Conservation (phyloP, 2,329 filamentous ascomycete genomes). For the Exophiala oligosperma region DNA sequence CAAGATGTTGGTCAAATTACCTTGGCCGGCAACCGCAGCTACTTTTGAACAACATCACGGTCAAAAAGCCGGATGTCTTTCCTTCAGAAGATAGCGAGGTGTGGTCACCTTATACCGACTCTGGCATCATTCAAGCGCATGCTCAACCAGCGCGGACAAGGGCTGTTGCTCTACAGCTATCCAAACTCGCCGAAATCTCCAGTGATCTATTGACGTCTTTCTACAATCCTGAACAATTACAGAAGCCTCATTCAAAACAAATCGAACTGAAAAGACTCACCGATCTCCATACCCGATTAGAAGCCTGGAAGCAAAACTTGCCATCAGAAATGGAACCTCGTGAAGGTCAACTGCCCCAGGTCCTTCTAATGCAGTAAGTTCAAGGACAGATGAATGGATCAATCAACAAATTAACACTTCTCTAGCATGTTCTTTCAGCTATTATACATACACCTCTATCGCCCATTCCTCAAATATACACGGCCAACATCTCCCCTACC, state of each 20-base stretch:
- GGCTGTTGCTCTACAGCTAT: conserved; percentile 77
- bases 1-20: conserved; percentile 90
- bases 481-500: conserved; percentile 80
- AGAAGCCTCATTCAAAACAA: conserved; percentile 68
- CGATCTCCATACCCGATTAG: conserved; percentile 84
- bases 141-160: conserved; percentile 81
- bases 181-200: conserved; percentile 86
- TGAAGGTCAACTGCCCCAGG: conserved; percentile 84
- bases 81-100: conserved; percentile 80
- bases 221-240: conserved; percentile 73
- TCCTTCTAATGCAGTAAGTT: conserved; percentile 82
- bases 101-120: conserved; percentile 89
- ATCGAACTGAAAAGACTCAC: conserved; percentile 88
- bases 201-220: conserved; percentile 87
- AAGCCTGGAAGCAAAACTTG: conserved; percentile 82
- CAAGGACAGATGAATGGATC: neutral
- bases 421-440: conserved; percentile 95
- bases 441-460: conserved; percentile 91
- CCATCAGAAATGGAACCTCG: conserved; percentile 85
- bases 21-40: conserved; percentile 87
- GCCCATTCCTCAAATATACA: conserved; percentile 89
- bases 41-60: conserved; percentile 74
- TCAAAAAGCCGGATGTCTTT: conserved; percentile 87
- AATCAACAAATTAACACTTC: conserved; percentile 1
- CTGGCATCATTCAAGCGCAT: conserved; percentile 69